Conservation (phyloP, 176 grass and related monocot genomes). For the Poa annua region DNA sequence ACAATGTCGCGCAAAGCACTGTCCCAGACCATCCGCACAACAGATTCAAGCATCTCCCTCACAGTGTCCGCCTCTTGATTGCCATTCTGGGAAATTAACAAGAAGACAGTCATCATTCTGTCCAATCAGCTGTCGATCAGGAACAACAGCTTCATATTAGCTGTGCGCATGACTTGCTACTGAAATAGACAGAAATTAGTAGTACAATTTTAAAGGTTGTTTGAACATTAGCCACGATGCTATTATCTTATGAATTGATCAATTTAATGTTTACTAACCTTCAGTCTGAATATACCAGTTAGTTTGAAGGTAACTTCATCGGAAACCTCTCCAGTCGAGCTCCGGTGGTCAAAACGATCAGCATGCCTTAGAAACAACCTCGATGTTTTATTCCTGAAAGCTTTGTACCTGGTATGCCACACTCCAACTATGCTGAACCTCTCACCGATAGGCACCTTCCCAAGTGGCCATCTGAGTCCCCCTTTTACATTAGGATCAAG, state of each 20-base stretch:
- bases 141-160: neutral
- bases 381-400: constrained; percentile 52
- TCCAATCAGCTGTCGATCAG: neutral
- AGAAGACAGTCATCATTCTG: neutral
- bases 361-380: constrained; percentile 60
- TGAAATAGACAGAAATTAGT: neutral
- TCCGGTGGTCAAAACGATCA: constrained; percentile 55
- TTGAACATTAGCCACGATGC: neutral
- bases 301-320: constrained; percentile 70
- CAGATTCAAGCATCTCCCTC: constrained; percentile 45
- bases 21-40: constrained; percentile 40
- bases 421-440: constrained; percentile 53
- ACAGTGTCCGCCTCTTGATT: neutral
- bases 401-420: constrained; percentile 56
- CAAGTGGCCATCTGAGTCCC: constrained; percentile 72
- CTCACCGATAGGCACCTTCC: constrained; percentile 55
- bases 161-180: neutral
- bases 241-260: neutral
- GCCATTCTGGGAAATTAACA: constrained; percentile 24
- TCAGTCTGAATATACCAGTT: constrained; percentile 47
- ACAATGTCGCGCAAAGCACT: constrained; percentile 35
- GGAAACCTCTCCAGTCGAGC: constrained; percentile 60
- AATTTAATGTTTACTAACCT: constrained; percentile 49
- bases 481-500: constrained; percentile 71
- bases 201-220: neutral